Evolutionary conservation across 257 asterid species (phyloP), one percentile per base, ranked within the genome.

Genomic region (Nicotiana paniculata): DNA sequence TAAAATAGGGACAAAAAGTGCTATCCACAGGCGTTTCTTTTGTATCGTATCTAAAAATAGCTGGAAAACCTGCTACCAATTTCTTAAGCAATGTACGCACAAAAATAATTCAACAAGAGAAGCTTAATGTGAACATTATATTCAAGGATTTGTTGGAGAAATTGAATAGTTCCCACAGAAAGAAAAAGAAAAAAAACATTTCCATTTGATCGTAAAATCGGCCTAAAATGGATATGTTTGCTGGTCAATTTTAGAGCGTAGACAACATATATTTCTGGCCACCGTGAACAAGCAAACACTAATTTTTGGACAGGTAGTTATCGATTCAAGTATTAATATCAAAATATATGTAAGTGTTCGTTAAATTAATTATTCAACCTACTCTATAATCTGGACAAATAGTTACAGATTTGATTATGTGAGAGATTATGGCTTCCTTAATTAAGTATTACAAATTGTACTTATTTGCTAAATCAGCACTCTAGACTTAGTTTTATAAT

Each of bases 101-200:
- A 0, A 43, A 2, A 43, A 9, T 9, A 2, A 1, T 39, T 8
- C 51, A 43, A 43, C 12, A 77, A 77, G 26, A 76, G 81, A 48
- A 33, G 30, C 59, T 53, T 76, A 24, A 30, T 30, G 7, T 30
- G 13, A 53, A 8, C 11, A n/a, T 65, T 59, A 70, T 70, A 84
- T 80, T 80, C 83, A 82, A 66, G 78, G 86, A 86, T 85, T 65
- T 87, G 89, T 88, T 87, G 88, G 82, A 87, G 79, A 57, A 81
- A 88, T 82, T 85, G 79, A 86, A 87, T 91, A 88, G 86, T 89
- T 86, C 82, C 77, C 84, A 61, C 66, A 81, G 51, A 77, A 77
- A 64, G 28, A 59, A 62, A 54, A 33, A 21, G 24, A 57, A 9
- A 18, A 6, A 55, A 0, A 10, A 11, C 6, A 59, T 78, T 57